Conservation (phyloP, 208 protist species). For the Leishmania tropica region DNA sequence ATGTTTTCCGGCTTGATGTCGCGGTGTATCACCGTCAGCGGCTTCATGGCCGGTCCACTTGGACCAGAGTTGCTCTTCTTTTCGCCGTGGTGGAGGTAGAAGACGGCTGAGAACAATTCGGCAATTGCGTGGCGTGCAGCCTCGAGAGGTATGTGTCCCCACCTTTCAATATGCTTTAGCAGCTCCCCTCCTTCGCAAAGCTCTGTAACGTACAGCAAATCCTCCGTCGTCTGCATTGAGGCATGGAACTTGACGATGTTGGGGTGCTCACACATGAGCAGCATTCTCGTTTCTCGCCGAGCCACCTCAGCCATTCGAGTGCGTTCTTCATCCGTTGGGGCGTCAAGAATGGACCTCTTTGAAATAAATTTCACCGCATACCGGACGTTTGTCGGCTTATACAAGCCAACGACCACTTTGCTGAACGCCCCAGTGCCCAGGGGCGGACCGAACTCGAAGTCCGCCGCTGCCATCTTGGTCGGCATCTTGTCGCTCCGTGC, state of each 20-base stretch:
- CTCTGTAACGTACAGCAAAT: conserved; percentile 88
- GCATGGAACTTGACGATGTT: conserved; percentile 88
- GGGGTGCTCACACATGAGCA: conserved; percentile 88
- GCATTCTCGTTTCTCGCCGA: conserved; percentile 80
- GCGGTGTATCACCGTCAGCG: conserved; percentile 91
- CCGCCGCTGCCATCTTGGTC: conserved; percentile 61
- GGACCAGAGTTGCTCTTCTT: conserved; percentile 43
- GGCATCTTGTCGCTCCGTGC: conserved; percentile 9
- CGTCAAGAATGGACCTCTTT: conserved; percentile 83
- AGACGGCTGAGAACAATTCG: conserved; percentile 95
- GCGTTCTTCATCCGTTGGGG: conserved; percentile 83
- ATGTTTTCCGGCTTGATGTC: conserved; percentile 98
- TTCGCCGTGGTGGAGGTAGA: conserved; percentile 94
- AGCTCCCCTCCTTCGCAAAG: conserved; percentile 88
- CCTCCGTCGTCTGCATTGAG: conserved; percentile 82
- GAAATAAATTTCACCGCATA: conserved; percentile 90
- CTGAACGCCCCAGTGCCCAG: conserved; percentile 88
- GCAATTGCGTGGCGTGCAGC: conserved; percentile 85
- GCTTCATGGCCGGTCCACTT: conserved; percentile 21
- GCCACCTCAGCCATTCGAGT: conserved; percentile 87
- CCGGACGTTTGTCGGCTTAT: conserved; percentile 59
- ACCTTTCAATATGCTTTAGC: conserved; percentile 60
- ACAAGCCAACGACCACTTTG: conserved; percentile 81
- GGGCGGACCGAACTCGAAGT: conserved; percentile 78
- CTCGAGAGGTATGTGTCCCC: conserved; percentile 77